Evolutionary conservation across 768 basidiomycete genomes (phyloP).

Genomic region (Auricularia sp.): DNA sequence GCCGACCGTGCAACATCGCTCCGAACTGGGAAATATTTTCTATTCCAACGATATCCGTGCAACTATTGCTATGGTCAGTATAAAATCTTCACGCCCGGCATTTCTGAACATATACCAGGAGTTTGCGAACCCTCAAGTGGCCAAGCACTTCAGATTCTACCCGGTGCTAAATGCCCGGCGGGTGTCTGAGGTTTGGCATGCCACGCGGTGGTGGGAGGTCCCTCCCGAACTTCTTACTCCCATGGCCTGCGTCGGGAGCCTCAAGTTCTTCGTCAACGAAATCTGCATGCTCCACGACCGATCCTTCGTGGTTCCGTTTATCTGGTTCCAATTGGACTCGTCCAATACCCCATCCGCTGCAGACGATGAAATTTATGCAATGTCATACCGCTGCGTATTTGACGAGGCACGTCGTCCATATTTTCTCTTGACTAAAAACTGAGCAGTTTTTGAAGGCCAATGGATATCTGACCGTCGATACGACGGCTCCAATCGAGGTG

Average conservation of each 20-base stretch:
- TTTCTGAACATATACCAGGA: background rate
- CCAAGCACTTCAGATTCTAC: background rate
- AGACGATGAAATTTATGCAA: too few relatives aligned
- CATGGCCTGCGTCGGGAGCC: constrained; percentile 5
- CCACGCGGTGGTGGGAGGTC: background rate
- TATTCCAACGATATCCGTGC: constrained; percentile 18
- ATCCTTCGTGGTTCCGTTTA: constrained; percentile 3
- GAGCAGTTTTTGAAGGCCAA: too few relatives aligned
- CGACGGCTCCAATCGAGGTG: too few relatives aligned
- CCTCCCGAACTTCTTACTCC: constrained; percentile 8
- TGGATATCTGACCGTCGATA: too few relatives aligned
- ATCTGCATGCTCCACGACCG: constrained; percentile 6
- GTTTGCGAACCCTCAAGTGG: constrained; percentile 1
- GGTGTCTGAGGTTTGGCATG: background rate
- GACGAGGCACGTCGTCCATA: too few relatives aligned
- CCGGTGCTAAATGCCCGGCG: background rate
- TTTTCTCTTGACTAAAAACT: too few relatives aligned
- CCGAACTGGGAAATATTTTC: constrained; percentile 22
- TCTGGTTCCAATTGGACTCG: background rate
- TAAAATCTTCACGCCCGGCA: background rate
- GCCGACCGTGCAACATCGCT: constrained; percentile 13
- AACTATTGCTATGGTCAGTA: background rate
- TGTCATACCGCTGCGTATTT: too few relatives aligned
- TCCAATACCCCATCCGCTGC: too few relatives aligned
- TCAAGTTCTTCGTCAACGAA: constrained; percentile 14